A percentile compares a stretch with the other conserved stretches of the same genome.
Conservation (phyloP, 345 rosid species). For the Citropsis articulata region DNA sequence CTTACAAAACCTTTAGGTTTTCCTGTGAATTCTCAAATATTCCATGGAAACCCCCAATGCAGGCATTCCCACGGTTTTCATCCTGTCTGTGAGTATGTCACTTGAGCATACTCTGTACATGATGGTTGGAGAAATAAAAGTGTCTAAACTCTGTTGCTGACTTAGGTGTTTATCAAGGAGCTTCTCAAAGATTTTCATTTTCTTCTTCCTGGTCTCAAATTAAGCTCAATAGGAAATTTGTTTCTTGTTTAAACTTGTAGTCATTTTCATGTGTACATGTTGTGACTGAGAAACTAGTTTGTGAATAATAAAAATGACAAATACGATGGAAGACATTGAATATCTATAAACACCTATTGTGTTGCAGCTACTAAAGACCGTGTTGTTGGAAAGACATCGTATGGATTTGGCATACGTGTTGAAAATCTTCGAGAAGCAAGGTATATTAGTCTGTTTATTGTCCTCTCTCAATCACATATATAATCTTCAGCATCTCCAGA, state of each 20-base stretch:
- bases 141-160: not conserved
- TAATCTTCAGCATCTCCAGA: not conserved
- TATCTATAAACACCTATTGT: not conserved
- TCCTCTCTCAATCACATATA: not conserved
- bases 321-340: too few relatives aligned
- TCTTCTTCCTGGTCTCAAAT: not conserved
- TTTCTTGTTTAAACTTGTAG: not conserved
- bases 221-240: not conserved
- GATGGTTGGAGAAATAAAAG: not conserved
- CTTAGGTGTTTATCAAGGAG: not conserved
- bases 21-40: not conserved
- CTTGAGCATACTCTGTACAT: not conserved
- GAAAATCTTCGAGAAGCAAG: slow-evolving; percentile 87
- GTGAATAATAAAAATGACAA: not conserved
- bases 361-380: slow-evolving; percentile 72
- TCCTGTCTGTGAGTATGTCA: not conserved
- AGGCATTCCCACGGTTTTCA: not conserved
- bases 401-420: slow-evolving; percentile 75
- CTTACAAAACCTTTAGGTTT: not conserved
- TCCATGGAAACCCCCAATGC: not conserved
- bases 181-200: not conserved
- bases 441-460: slow-evolving; percentile 26
- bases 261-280: not conserved
- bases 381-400: slow-evolving; percentile 37
- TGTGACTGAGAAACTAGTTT: not conserved